These are phyloP conservation scores for Ustilago nuda DNA, from an alignment of 1,284 basidiomycete species.

Conservation along the genomic window DNA sequence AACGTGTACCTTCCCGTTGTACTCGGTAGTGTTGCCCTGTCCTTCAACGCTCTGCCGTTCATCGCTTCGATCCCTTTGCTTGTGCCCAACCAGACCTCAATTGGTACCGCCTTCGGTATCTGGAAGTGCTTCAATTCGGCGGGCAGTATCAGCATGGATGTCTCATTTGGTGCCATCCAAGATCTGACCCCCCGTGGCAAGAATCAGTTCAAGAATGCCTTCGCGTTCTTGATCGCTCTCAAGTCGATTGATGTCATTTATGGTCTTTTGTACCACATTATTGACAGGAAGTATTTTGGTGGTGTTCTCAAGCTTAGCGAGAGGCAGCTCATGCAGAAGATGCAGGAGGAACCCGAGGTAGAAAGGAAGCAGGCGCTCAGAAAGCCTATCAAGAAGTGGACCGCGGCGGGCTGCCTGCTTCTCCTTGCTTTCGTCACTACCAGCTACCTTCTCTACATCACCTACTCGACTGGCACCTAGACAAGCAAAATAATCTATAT, in stretches of 20 bases:
- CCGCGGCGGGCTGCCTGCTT: constrained; percentile 26
- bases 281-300: constrained; percentile 65
- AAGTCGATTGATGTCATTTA: constrained; percentile 69
- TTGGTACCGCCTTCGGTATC: constrained; percentile 71
- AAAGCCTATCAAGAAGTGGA: constrained; percentile 43
- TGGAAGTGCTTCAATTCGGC: constrained; percentile 70
- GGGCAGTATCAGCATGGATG: constrained; percentile 69
- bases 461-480: constrained; percentile 46
- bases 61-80: constrained; percentile 70
- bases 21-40: constrained; percentile 69
- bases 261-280: constrained; percentile 67
- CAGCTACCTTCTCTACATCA: constrained; percentile 53
- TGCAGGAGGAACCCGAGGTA: constrained; percentile 55
- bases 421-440: constrained; percentile 44
- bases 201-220: constrained; percentile 69
- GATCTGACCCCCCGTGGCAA: constrained; percentile 64
- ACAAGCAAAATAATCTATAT: not conserved
- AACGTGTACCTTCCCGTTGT: constrained; percentile 70
- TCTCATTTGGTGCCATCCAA: constrained; percentile 70
- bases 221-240: constrained; percentile 71
- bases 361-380: constrained; percentile 35
- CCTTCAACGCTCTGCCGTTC: constrained; percentile 70
- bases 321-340: constrained; percentile 30
- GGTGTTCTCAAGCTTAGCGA: constrained; percentile 68
- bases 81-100: constrained; percentile 67